Conservation (phyloP, 2,329 filamentous ascomycete genomes). For the Geosmithia putterillii region DNA sequence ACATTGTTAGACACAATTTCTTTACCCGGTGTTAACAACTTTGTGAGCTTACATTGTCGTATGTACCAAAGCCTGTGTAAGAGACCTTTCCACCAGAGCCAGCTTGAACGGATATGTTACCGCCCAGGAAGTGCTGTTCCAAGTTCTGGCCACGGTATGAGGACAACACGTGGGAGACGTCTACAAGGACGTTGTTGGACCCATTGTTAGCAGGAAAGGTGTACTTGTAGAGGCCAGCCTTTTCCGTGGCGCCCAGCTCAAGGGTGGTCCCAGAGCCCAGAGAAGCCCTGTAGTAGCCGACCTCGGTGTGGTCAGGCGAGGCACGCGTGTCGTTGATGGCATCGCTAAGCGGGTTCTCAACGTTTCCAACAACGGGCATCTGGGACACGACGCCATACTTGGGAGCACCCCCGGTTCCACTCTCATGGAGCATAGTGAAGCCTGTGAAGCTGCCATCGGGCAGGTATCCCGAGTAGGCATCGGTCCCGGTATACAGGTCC, state of each 20-base stretch:
- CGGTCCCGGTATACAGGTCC: constrained; percentile 32
- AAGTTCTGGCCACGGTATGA: constrained; percentile 48
- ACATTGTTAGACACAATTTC: background rate
- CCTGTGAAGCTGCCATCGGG: constrained; percentile 40
- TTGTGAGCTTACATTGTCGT: constrained; percentile 49
- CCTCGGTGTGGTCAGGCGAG: constrained; percentile 33
- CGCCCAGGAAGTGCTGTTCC: constrained; percentile 51
- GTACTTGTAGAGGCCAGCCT: constrained; percentile 49
- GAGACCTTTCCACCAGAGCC: constrained; percentile 14
- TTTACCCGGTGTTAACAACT: constrained; percentile 1
- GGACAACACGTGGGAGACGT: constrained; percentile 54
- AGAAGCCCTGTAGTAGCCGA: constrained; percentile 49
- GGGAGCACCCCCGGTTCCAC: constrained; percentile 55
- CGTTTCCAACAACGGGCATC: constrained; percentile 37
- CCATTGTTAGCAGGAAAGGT: constrained; percentile 32
- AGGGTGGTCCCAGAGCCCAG: constrained; percentile 42
- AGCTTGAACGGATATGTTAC: constrained; percentile 36
- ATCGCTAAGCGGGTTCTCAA: constrained; percentile 41
- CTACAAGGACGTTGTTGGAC: constrained; percentile 40
- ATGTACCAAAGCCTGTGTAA: constrained; percentile 49
- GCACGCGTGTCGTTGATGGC: constrained; percentile 43
- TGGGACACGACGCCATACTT: constrained; percentile 58
- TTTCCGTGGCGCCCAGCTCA: constrained; percentile 42
- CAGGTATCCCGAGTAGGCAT: constrained; percentile 41
- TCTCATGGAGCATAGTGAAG: constrained; percentile 54